Evolutionary conservation across 805 yeast genomes (phyloP).

Genomic region (Lipomyces sp.): DNA sequence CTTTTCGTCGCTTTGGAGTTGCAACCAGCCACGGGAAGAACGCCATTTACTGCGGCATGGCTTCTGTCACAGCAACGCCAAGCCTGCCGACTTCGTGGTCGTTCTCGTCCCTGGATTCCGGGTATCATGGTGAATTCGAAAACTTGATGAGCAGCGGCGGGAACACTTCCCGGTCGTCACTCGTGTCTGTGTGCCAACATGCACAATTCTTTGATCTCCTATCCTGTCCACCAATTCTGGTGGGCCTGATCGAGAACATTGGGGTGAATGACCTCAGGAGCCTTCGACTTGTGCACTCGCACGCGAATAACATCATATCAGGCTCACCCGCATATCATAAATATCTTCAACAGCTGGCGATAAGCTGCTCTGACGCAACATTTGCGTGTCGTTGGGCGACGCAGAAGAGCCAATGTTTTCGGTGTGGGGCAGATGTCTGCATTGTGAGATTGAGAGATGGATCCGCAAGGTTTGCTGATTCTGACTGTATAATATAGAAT

Average conservation of each 20-base stretch:
- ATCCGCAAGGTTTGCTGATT: neutral
- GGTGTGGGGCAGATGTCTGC: constrained; percentile 9
- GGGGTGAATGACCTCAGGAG: constrained; percentile 10
- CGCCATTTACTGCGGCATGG: neutral
- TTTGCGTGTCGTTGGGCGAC: constrained; percentile 18
- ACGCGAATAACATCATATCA: constrained; percentile 16
- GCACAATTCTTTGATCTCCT: constrained; percentile 7
- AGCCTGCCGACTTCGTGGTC: neutral
- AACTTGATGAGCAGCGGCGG: neutral
- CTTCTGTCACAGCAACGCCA: neutral
- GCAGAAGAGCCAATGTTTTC: constrained; percentile 7
- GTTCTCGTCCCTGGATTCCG: neutral
- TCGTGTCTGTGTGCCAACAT: neutral
- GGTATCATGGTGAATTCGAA: neutral
- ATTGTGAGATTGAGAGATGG: neutral
- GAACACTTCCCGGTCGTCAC: neutral
- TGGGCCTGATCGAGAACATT: constrained; percentile 8
- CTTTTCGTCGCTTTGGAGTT: too few relatives aligned
- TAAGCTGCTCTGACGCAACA: constrained; percentile 29
- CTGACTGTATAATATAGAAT: constrained; percentile 10
- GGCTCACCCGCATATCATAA: constrained; percentile 18
- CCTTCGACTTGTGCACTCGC: constrained; percentile 25
- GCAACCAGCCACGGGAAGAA: too few relatives aligned
- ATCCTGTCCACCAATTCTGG: constrained; percentile 16
- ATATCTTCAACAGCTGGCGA: constrained; percentile 20